Evolutionary conservation across 129 eudicot species (phyloP).

Genomic region (Chrysanthemum makinoi): DNA sequence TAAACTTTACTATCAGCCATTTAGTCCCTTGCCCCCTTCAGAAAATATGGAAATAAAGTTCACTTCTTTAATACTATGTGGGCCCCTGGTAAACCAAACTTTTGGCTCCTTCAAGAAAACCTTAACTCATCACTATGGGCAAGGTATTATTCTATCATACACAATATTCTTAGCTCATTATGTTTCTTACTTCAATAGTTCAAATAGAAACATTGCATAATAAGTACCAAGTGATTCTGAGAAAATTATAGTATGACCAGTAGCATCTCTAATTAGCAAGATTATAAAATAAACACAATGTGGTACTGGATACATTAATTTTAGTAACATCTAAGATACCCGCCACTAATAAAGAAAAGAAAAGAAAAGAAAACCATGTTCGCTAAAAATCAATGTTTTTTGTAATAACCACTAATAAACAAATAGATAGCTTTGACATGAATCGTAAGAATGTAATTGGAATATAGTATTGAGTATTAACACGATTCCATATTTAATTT

Average conservation of each 20-base stretch:
- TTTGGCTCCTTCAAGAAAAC: constrained; percentile 17
- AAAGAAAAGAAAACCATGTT: too few relatives aligned
- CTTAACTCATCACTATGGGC: constrained; percentile 26
- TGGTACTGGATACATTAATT: not conserved
- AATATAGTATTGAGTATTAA: constrained; percentile 2
- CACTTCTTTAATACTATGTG: constrained; percentile 8
- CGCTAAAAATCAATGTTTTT: not conserved
- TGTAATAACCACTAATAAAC: not conserved
- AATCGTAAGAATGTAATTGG: not conserved
- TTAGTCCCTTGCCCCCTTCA: constrained; percentile 9
- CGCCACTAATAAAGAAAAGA: too few relatives aligned
- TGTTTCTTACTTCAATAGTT: constrained; percentile 12
- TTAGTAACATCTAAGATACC: too few relatives aligned
- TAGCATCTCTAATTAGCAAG: constrained; percentile 8
- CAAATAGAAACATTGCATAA: constrained; percentile 14
- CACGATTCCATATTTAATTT: not conserved
- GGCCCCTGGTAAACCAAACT: constrained; percentile 23
- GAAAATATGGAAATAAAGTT: not conserved
- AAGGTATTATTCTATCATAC: constrained; percentile 32
- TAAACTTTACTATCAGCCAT: constrained; percentile 20
- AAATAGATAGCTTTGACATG: constrained; percentile 3
- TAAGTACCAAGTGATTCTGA: not conserved
- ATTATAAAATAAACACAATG: constrained; percentile 3
- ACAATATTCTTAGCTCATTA: constrained; percentile 14
- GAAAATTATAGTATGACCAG: not conserved